Base-by-base conservation (phyloP, 1,284 basidiomycete genomes). In the Ceratobasidium sp. region DNA sequence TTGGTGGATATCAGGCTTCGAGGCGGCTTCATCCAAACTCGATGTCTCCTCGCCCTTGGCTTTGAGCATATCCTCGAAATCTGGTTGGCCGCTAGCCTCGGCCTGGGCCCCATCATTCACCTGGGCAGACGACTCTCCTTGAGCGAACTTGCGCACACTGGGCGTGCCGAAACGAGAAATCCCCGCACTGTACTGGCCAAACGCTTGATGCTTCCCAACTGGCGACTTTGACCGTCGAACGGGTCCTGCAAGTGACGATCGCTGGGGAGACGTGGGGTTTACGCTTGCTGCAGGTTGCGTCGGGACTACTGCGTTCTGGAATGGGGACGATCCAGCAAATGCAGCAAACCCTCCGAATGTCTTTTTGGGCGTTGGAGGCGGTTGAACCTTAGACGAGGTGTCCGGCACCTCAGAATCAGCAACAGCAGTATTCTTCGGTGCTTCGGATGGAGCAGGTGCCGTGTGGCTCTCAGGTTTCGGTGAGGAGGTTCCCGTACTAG, bases 181-280 rank as follows among this genome's bases (percentile, higher is more conserved):
- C 12, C 62, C 62, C 6, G 62, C 35, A 49, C 62, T 65, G 29
- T 65, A 65, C 34, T 65, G 62, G 10, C 62, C 62, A 35, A 65
- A 65, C 3, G 62, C 62, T 32, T 65, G 62, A n/a, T 65, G 62
- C 29, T 54, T 65, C 8, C 62, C 62, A 54, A 65, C 62, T 35
- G 62, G 62, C 13, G 62, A 65, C 32, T 65, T 65, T 10, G 62
- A 65, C 29, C 62, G 62, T 20, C 62, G 62, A 52, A 65, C 62
- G 2, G 62, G 62, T 5, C 62, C 62, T 22, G 62, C 62, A 8
- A 65, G 40, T 3, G 62, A 65, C 1, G 53, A 49, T 3, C 62
- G 62, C n/a, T 53, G 62, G 12, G 49, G 47, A 5, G 49, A 57
- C 29, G 38, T 7, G 12, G 62, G 15, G 3, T 38, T 29, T 7